These are phyloP conservation scores for Ophiostoma piceae DNA, from an alignment of 2,329 filamentous ascomycete species.

Conservation along the genomic window DNA sequence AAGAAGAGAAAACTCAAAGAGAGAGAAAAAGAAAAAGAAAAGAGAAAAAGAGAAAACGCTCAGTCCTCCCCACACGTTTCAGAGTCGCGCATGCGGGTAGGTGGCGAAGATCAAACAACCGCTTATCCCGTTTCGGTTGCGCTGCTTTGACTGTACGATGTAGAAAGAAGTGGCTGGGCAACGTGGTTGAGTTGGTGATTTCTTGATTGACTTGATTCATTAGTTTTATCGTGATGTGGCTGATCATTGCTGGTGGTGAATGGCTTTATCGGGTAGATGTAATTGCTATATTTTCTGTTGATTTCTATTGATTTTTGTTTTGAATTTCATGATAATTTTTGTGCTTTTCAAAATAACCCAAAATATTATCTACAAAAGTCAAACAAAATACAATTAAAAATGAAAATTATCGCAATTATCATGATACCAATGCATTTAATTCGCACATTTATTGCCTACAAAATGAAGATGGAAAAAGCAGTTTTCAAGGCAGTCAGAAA, in stretches of 20 bases:
- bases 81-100: slow-evolving; percentile 25
- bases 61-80: slow-evolving; percentile 23
- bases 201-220: too few species aligned
- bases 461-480: too few species aligned
- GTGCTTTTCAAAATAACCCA: neutral
- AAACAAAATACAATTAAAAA: neutral
- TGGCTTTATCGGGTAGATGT: too few species aligned
- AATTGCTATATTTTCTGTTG: neutral
- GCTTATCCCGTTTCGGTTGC: slow-evolving; percentile 26
- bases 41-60: slow-evolving; percentile 1
- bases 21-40: neutral
- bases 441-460: too few species aligned
- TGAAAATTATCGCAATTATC: neutral
- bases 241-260: too few species aligned
- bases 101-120: slow-evolving; percentile 27
- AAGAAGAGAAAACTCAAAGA: neutral
- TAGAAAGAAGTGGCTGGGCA: neutral
- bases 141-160: neutral
- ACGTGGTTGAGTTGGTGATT: neutral
- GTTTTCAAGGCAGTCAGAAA: too few species aligned
- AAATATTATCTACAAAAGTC: neutral
- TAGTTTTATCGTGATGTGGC: too few species aligned
- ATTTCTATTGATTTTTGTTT: neutral
- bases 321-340: neutral
- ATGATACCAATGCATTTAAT: too few species aligned